Evolutionary conservation across 1,284 basidiomycete genomes (phyloP).

Genomic region (Butyriboletus appendiculatus): DNA sequence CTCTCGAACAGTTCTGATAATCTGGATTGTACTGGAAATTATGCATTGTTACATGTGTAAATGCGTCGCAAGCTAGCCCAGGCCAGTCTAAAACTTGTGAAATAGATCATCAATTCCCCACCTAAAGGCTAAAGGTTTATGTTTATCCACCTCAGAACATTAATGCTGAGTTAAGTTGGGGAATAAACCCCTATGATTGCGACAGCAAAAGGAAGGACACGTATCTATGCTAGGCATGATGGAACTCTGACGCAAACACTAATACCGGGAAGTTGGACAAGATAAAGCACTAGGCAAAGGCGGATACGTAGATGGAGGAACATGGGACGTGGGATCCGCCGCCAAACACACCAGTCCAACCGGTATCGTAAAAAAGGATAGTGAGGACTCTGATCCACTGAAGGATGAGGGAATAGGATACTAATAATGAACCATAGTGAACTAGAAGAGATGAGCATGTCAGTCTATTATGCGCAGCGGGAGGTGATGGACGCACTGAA

Average conservation of each 20-base stretch:
- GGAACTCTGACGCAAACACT: background rate
- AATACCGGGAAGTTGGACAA: background rate
- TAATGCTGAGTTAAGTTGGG: background rate
- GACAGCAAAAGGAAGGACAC: conserved; percentile 1
- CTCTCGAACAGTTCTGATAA: background rate
- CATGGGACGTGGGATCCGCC: background rate
- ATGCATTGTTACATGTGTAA: background rate
- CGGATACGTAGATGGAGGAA: background rate
- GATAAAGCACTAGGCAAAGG: background rate
- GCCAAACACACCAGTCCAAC: background rate
- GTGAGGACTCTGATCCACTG: no score
- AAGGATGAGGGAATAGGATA: background rate
- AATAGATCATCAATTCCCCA: no score
- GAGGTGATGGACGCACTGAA: background rate
- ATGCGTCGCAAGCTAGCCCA: background rate
- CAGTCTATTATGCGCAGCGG: background rate
- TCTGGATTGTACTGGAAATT: background rate
- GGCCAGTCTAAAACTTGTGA: no score
- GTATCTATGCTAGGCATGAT: background rate
- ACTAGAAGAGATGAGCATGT: background rate
- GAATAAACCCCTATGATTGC: background rate
- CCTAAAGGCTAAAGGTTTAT: no score
- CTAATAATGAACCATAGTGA: background rate
- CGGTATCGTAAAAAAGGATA: conserved; percentile 9
- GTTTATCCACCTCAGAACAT: background rate